These are phyloP conservation scores for Fusarium pseudonygamai DNA, from an alignment of 2,329 filamentous ascomycete species.

Conservation along the genomic window DNA sequence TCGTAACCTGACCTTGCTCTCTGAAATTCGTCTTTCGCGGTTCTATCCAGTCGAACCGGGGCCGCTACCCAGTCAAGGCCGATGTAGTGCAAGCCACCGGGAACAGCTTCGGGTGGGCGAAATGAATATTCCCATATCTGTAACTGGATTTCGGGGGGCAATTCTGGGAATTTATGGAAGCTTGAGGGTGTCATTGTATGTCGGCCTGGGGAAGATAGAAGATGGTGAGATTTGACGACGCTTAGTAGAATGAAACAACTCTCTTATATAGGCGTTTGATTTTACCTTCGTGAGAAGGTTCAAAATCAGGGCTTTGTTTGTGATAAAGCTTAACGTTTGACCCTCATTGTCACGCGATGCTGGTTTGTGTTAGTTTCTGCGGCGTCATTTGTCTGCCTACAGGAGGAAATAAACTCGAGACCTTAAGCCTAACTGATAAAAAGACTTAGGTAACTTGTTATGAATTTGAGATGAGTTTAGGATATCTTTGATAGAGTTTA, in stretches of 20 bases:
- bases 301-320: not conserved
- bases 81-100: not conserved
- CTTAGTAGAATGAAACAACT: not conserved
- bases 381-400: not conserved
- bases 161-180: not conserved
- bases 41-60: no score
- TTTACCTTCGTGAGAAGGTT: not conserved
- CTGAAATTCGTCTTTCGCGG: no score
- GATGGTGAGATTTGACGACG: not conserved
- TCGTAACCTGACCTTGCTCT: not conserved
- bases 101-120: not conserved
- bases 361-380: not conserved
- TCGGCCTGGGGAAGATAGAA: not conserved
- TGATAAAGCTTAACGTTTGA: not conserved
- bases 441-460: no score
- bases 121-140: not conserved
- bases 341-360: not conserved
- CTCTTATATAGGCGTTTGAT: not conserved
- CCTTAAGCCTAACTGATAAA: no score
- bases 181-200: not conserved
- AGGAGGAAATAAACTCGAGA: no score
- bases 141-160: not conserved
- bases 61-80: accelerated
- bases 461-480: no score
- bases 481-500: no score